Base-by-base conservation (phyloP, 78 protist genomes). In the Chrysochromulina tobinii region DNA sequence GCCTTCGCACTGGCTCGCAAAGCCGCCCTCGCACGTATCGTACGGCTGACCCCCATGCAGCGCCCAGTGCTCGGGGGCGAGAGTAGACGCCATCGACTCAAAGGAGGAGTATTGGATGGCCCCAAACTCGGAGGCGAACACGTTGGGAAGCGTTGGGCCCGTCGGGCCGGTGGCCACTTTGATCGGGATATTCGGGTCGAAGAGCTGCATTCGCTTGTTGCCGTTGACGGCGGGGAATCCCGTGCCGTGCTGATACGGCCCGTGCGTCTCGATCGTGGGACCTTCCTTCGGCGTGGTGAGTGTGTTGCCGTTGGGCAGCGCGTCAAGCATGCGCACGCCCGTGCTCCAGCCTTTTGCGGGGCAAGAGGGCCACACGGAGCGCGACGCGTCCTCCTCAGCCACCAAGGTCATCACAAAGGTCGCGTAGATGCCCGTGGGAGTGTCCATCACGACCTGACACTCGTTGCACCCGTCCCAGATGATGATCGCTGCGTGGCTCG, bases 391-490 rank as follows among this genome's bases (percentile, higher is more conserved):
- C 81, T 90, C 95, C 2, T 12, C 51, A 27, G 51, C 93, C 15
- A 93, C 95, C n/a, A 67, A 51, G 61, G 38, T 38, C 88, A 89
- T 77, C 73, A 89, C 94, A 54, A 89, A 79, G 23, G 75, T 55
- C 17, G 92, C 88, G 89, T 90, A 93, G 25, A 89, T 38, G 20
- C 81, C 79, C 14, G 61, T 64, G 50, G 81, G n/a, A 9, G 61
- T 38, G 54, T n/a, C 79, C 57, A 90, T 72, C 72, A 48, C 73
- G 23, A 87, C 92, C 18, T 89, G 87, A 89, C 94, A 92, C 94
- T 93, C 94, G 91, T 93, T 93, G 90, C 92, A 89, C 53, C 87
- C 94, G 66, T 79, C 92, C 87, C 89, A 93, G 51, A 88, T 11
- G 50, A 51, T 59, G 73, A 93, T 89, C 59, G 79, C 1, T 48